Conservation (phyloP, 2,329 filamentous ascomycete genomes). For the Monosporascus sp. region DNA sequence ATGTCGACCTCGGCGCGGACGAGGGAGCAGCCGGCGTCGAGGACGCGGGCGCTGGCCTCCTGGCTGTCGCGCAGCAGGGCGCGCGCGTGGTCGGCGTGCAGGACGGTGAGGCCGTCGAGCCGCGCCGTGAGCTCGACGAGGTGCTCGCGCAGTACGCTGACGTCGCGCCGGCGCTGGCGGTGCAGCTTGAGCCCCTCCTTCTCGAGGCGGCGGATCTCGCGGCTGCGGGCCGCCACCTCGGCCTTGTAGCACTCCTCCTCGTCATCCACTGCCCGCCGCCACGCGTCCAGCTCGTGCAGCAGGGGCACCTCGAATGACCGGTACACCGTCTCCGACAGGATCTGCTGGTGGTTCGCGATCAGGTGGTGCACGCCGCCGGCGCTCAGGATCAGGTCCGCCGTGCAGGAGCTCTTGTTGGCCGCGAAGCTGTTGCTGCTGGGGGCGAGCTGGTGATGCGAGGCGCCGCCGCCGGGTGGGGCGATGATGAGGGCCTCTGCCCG, state of each 20-base stretch:
- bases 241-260: constrained; percentile 57
- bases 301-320: constrained; percentile 63
- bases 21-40: constrained; percentile 59
- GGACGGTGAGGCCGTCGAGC: constrained; percentile 55
- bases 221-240: constrained; percentile 47
- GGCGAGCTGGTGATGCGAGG: constrained; percentile 6
- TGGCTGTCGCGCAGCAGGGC: constrained; percentile 57
- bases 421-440: constrained; percentile 37
- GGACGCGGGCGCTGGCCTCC: constrained; percentile 56
- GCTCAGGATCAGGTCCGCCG: constrained; percentile 56
- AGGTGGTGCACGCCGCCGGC: constrained; percentile 62
- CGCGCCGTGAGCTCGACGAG: constrained; percentile 57
- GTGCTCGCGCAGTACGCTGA: constrained; percentile 56
- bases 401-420: constrained; percentile 44
- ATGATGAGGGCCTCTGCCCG: constrained; percentile 49
- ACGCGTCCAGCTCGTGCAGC: constrained; percentile 63
- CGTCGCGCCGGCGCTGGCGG: constrained; percentile 53
- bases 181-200: constrained; percentile 60
- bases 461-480: constrained; percentile 18
- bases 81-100: constrained; percentile 57
- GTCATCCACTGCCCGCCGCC: constrained; percentile 58
- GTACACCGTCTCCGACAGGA: constrained; percentile 64
- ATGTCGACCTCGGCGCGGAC: constrained; percentile 66
- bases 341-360: constrained; percentile 65
- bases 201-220: constrained; percentile 58